phyloP scores from a whole-genome alignment of 768 basidiomycete species.

The Tricholomella constricta region DNA sequence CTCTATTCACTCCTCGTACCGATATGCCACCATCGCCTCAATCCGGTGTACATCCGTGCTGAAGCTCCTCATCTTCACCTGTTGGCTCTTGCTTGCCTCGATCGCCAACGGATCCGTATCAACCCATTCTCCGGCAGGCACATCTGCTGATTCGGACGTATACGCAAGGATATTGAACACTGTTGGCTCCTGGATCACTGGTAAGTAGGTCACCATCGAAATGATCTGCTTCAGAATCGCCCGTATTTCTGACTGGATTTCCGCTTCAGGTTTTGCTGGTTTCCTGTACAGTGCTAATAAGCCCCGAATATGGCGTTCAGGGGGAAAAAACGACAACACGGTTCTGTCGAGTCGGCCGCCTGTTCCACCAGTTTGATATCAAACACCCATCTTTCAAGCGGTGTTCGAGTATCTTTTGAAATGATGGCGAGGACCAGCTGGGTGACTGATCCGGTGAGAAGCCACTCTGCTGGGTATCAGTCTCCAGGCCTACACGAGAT shows the following conservation, averaged over 20 bases:
- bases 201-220: slow-evolving; percentile 94
- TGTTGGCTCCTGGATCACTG: slow-evolving; percentile 90
- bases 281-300: slow-evolving; percentile 34
- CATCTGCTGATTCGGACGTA: slow-evolving; percentile 87
- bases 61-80: slow-evolving; percentile 94
- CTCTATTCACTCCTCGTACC: slow-evolving; percentile 73
- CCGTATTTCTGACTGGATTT: slow-evolving; percentile 96
- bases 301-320: slow-evolving; percentile 7
- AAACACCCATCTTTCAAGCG: slow-evolving; percentile 98
- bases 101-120: slow-evolving; percentile 93
- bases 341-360: slow-evolving; percentile 47
- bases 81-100: slow-evolving; percentile 90
- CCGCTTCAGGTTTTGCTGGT: slow-evolving; percentile 72
- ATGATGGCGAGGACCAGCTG: slow-evolving; percentile 96
- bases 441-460: slow-evolving; percentile 88
- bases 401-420: slow-evolving; percentile 87
- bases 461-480: slow-evolving; percentile 69
- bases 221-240: slow-evolving; percentile 99
- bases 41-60: slow-evolving; percentile 98
- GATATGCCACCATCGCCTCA: slow-evolving; percentile 97
- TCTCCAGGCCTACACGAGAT: background rate
- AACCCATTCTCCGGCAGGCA: slow-evolving; percentile 93
- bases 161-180: slow-evolving; percentile 99
- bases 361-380: slow-evolving; percentile 86
- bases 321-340: slow-evolving; percentile 34